Evolutionary conservation across 805 yeast species (phyloP), one percentile per base, ranked within the genome.

Genomic region (Sporopachydermia quercuum): DNA sequence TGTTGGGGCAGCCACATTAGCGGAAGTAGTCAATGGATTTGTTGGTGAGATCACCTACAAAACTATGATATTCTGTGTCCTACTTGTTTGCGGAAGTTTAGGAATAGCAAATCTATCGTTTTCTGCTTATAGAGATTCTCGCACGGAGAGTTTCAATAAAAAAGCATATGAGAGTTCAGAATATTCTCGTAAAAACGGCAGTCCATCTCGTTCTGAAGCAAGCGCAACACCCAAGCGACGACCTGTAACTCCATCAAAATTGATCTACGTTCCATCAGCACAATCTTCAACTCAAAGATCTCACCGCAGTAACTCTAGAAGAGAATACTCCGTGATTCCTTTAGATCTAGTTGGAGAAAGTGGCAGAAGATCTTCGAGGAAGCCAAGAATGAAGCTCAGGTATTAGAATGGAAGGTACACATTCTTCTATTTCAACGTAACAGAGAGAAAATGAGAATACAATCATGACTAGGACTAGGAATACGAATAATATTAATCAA

Each of bases 1-100:
- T 44, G 68, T 85, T 41, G 76, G 86, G 37, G 93, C 93, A 0
- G 86, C 78, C 52, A 78, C 89, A 0, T 67, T 84, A 48, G 94
- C 93, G 1, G 89, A 80, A 45, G 80, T 83, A 4, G 62, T 85
- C 36, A 81, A 85, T 56, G 75, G 86, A 1, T 84, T 84, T 49
- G 58, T 82, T 16, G 71, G 68, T 42, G 79, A 83, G 2, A 77
- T 84, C 33, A 71, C 78, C 19, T 70, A 82, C 71, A 78, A 81
- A 53, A 64, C 86, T 3, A 65, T 81, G 52, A 45, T 71, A 3
- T 65, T 76, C 40, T 48, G 76, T 13, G 43, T 63, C 3, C 37
- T 68, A 1, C 47, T 71, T 15, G 54, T 70, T 3, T 59, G 73
- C 34, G 82, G 81, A 1, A 61, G 75, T 2, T 54, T 77, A 19